phyloP scores from a whole-genome alignment of 2,329 filamentous ascomycete genomes.

The Endothia cerciana region DNA sequence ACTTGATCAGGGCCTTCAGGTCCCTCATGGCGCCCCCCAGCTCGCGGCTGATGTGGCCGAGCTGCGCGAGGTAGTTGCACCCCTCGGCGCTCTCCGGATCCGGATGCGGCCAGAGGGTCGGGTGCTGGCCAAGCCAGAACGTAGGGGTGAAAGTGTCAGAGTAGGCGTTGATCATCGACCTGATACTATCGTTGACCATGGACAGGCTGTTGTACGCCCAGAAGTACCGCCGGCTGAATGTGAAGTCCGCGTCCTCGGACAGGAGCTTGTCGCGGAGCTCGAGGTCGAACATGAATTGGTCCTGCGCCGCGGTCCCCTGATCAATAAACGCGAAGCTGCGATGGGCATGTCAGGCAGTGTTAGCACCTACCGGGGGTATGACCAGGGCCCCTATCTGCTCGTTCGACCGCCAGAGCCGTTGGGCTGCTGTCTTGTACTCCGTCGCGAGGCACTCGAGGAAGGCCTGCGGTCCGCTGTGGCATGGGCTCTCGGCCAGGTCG shows the following conservation, averaged over 20 bases:
- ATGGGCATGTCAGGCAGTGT: neutral
- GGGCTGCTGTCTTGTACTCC: conserved; percentile 64
- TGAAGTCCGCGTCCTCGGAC: conserved; percentile 65
- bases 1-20: conserved; percentile 49
- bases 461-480: conserved; percentile 63
- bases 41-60: conserved; percentile 50
- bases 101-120: conserved; percentile 58
- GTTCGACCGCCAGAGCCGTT: conserved; percentile 61
- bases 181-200: conserved; percentile 62
- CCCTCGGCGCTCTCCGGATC: conserved; percentile 49
- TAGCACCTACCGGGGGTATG: conserved; percentile 53
- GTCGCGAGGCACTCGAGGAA: conserved; percentile 62
- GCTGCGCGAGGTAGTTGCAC: conserved; percentile 51
- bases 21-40: conserved; percentile 56
- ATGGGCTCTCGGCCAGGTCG: conserved; percentile 56
- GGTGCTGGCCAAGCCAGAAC: conserved; percentile 61
- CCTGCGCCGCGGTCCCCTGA: conserved; percentile 33
- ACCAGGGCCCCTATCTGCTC: conserved; percentile 61
- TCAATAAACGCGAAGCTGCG: neutral
- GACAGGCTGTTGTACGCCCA: conserved; percentile 66
- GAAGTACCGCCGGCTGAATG: conserved; percentile 64
- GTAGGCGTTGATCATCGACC: conserved; percentile 60
- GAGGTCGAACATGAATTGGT: conserved; percentile 62
- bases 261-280: conserved; percentile 60
- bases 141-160: conserved; percentile 60